Conservation (phyloP, 2,329 filamentous ascomycete species). For the Calonectria multiphialidica region DNA sequence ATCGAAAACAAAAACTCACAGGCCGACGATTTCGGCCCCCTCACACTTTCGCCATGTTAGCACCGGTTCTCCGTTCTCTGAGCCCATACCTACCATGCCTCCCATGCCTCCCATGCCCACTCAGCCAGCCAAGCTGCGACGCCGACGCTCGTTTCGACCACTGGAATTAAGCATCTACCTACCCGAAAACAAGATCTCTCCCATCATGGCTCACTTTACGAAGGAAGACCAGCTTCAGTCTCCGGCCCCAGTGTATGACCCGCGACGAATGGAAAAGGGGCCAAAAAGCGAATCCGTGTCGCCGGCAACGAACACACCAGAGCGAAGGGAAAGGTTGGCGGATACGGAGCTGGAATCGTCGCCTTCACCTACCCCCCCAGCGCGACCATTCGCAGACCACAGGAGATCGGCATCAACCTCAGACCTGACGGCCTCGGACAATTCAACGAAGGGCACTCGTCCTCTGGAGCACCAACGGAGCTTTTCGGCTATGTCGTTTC, state of each 20-base stretch:
- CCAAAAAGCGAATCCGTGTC: slow-evolving; percentile 32
- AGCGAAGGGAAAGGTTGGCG: neutral
- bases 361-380: slow-evolving; percentile 4
- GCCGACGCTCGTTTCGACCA: slow-evolving; percentile 60
- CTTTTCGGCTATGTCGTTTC: slow-evolving; percentile 67
- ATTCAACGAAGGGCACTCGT: slow-evolving; percentile 40
- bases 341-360: slow-evolving; percentile 11
- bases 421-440: slow-evolving; percentile 9
- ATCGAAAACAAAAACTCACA: slow-evolving; percentile 42
- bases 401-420: slow-evolving; percentile 1
- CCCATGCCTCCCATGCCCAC: slow-evolving; percentile 36
- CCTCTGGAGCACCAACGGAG: slow-evolving; percentile 55
- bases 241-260: slow-evolving; percentile 50
- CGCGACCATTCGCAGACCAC: neutral
- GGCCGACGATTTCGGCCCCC: slow-evolving; percentile 69
- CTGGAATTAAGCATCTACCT: slow-evolving; percentile 68
- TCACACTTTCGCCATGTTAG: slow-evolving; percentile 71
- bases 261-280: slow-evolving; percentile 39
- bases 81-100: slow-evolving; percentile 6
- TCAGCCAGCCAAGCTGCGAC: slow-evolving; percentile 38
- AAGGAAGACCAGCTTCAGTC: slow-evolving; percentile 48
- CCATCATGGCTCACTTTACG: slow-evolving; percentile 66
- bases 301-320: slow-evolving; percentile 4
- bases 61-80: slow-evolving; percentile 53
- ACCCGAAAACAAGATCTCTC: slow-evolving; percentile 60